Evolutionary conservation across 257 asterid species (phyloP).

Genomic region (Striga asiatica): DNA sequence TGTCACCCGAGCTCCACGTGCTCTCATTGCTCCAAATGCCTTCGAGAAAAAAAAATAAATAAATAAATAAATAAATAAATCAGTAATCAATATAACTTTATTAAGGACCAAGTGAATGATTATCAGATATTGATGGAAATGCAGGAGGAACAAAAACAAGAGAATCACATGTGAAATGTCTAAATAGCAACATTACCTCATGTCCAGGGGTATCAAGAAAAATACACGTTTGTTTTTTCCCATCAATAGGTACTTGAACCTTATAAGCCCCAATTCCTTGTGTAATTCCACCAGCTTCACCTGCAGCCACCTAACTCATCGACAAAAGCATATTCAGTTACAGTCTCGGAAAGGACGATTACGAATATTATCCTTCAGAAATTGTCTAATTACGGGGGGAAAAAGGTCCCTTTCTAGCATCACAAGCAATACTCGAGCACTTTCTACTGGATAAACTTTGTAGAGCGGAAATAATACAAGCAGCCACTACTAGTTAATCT

Average conservation of each 20-base stretch:
- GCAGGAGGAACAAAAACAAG: not conserved
- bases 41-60: slow-evolving; percentile 12
- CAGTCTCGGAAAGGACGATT: too few relatives aligned
- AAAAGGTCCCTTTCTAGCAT: too few relatives aligned
- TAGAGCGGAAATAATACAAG: too few relatives aligned
- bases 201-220: slow-evolving; percentile 99
- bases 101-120: not conserved
- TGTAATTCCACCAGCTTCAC: slow-evolving; percentile 97
- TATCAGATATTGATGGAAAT: not conserved
- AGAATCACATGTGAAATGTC: not conserved
- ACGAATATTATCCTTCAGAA: too few relatives aligned
- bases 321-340: slow-evolving; percentile 13
- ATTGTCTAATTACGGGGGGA: too few relatives aligned
- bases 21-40: slow-evolving; percentile 99
- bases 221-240: slow-evolving; percentile 69
- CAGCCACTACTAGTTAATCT: too few relatives aligned
- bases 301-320: slow-evolving; percentile 69
- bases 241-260: slow-evolving; percentile 79
- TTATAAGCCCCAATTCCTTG: slow-evolving; percentile 98
- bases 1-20: slow-evolving; percentile 97
- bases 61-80: slow-evolving; percentile 11
- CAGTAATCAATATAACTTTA: slow-evolving; percentile 10
- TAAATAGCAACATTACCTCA: slow-evolving; percentile 42
- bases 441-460: too few relatives aligned
- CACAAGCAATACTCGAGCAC: too few relatives aligned